Percentiles rank a stretch among this genome's conserved stretches.
Conservation (phyloP, 2,329 filamentous ascomycete species). For the Aspergillus amoenus region DNA sequence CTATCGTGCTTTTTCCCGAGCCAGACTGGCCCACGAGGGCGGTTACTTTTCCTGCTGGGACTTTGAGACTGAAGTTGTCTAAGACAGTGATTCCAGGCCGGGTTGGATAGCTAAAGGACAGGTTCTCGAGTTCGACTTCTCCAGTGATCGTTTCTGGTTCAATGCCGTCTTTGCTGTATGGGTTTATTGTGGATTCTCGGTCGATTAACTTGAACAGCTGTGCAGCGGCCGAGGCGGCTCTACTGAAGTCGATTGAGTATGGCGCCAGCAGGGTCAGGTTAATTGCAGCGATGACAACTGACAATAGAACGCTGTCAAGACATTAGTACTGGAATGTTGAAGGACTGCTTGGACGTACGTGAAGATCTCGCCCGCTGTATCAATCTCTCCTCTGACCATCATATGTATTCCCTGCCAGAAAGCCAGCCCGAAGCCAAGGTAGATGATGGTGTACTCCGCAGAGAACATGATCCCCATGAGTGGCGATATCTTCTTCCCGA, state of each 20-base stretch:
- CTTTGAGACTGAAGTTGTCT: conserved; percentile 72
- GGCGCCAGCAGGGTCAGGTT: conserved; percentile 84
- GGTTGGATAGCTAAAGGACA: conserved; percentile 94
- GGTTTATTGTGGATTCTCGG: conserved; percentile 78
- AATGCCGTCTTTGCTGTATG: conserved; percentile 66
- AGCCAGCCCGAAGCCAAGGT: conserved; percentile 80
- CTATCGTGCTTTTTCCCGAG: conserved; percentile 91
- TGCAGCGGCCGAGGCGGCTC: conserved; percentile 74
- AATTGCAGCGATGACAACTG: conserved; percentile 90
- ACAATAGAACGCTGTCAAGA: conserved; percentile 65
- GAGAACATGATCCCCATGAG: conserved; percentile 76
- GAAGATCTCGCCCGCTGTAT: conserved; percentile 67
- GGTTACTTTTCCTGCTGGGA: conserved; percentile 88
- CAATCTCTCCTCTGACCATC: conserved; percentile 64
- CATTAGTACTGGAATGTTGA: conserved; percentile 16
- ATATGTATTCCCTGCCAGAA: conserved; percentile 89
- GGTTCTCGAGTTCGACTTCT: conserved; percentile 73
- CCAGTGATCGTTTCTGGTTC: conserved; percentile 73
- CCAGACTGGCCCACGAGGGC: conserved; percentile 92
- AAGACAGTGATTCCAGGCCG: conserved; percentile 87
- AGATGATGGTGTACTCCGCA: conserved; percentile 78
- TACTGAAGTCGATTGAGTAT: conserved; percentile 82
- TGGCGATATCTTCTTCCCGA: conserved; percentile 74
- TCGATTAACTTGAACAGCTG: conserved; percentile 97
- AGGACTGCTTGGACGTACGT: conserved; percentile 46